Evolutionary conservation across 148 eudicot species (phyloP).

Genomic region (Rhododendron mucronatum): DNA sequence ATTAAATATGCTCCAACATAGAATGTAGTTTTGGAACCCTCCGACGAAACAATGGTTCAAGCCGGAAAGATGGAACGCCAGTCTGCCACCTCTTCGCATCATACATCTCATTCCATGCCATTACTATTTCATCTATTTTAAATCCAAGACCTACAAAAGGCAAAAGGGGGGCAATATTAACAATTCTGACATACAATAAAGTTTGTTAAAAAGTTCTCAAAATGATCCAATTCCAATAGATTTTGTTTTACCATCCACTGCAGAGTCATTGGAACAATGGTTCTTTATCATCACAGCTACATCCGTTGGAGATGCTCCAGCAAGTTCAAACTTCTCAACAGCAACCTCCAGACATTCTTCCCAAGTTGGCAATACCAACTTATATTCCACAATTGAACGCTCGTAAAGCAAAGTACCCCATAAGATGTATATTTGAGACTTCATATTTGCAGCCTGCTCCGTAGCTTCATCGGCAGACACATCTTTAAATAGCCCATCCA

Average conservation of each 20-base stretch:
- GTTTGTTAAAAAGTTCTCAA: background rate
- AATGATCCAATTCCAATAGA: background rate
- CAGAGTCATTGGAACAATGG: constrained; percentile 80
- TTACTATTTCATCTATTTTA: constrained; percentile 87
- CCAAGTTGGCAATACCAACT: constrained; percentile 75
- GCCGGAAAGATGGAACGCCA: constrained; percentile 69
- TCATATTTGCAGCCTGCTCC: constrained; percentile 65
- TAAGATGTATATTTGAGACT: constrained; percentile 75
- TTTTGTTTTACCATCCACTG: constrained; percentile 49
- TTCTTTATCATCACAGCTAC: constrained; percentile 91
- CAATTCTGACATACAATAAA: background rate
- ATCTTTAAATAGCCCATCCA: constrained; percentile 61
- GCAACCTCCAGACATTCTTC: constrained; percentile 95
- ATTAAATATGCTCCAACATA: constrained; percentile 61
- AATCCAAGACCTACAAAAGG: constrained; percentile 46
- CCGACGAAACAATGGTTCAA: constrained; percentile 73
- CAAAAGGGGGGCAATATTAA: background rate
- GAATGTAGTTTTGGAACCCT: constrained; percentile 71
- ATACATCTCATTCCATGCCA: constrained; percentile 97
- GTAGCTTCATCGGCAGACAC: constrained; percentile 61
- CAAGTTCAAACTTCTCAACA: constrained; percentile 85
- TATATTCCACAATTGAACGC: constrained; percentile 88
- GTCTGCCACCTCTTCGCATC: constrained; percentile 90
- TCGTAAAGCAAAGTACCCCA: constrained; percentile 95
- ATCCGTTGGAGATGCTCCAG: constrained; percentile 77